Evolutionary conservation across 2,329 filamentous ascomycete species (phyloP), one percentile per base, ranked within the genome.

Genomic region (Emergomyces orientalis): DNA sequence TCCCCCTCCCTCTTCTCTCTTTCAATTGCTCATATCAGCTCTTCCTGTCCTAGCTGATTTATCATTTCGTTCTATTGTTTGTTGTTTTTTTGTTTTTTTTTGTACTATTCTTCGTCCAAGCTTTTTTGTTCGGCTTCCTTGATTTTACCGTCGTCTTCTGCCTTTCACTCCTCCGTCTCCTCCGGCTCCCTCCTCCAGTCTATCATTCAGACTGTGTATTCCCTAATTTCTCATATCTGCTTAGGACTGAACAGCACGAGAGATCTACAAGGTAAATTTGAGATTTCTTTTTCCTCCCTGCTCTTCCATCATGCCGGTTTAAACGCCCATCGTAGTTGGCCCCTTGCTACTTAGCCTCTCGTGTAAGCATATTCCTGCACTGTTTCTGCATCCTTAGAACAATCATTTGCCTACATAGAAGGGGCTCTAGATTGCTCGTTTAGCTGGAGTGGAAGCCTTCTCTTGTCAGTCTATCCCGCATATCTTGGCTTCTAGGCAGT

Each of bases 341-440:
- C 54, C n/a, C 34, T 22, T 22, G 25, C 27, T 9, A 22, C 19
- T 41, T 37, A 22, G 17, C 54, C 54, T n/a, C 54, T 27, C 54
- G 32, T 41, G 2, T 25, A 41, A 22, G 25, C 54, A 57, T 41
- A 41, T 57, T 41, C 54, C 54, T 34, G 37, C 34, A 9, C 34
- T 4, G 27, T n/a, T 57, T 25, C 54, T 41, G 54, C 54, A 41
- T 22, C 54, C 17, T n/a, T 7, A 57, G 34, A 57, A 13, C 54
- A 25, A 25, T 39, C 19, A 6, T 25, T 34, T 25, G 7, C 30
- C 19, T 30, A 43, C 25, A 43, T 43, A 43, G 7, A 17, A 43
- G 19, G 52, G 52, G 43, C 43, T 43, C 55, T 58, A 58, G 55
- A 58, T 58, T 43, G 25, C 37, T 37, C 22, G 34, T n/a, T 25